Base-by-base conservation (phyloP, 208 protist species). In the Leishmania aethiopica region DNA sequence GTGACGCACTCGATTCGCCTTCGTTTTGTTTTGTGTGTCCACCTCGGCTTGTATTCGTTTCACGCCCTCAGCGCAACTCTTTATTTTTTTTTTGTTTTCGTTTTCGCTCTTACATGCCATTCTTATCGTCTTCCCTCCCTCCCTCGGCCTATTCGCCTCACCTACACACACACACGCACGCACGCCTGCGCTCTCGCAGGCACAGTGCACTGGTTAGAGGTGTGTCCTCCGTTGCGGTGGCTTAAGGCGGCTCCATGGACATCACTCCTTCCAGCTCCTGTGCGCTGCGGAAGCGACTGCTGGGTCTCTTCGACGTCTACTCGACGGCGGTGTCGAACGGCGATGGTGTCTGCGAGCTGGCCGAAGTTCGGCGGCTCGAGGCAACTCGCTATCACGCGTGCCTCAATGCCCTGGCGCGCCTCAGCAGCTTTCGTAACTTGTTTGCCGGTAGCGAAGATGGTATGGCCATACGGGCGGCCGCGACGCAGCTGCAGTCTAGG, bases 401-500 rank as follows among this genome's bases (percentile, higher is more conserved):
- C 25, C 32, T 85, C 25, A 53, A 78, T 47, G 51, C 67, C n/a
- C 62, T 85, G n/a, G 77, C 60, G 11, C 77, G 62, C 1, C 81
- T 74, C 49, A 64, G 70, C 71, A 85, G 40, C 60, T 85, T 85
- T 47, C 77, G 69, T 25, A 75, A 62, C 2, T 37, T 85, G 22
- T 85, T 85, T 40, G 42, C 78, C 25, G 81, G 81, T 28, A 85
- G 45, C 71, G 81, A 85, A 37, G 71, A 70, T 32, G 71, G 78
- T 69, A 55, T 6, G 35, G 81, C 59, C 19, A 81, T 85, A 49
- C 32, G 37, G 1, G 71, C 32, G 0, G 81, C 81, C 7, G 76
- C 71, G 5, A 42, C 59, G 42, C 69, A 85, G 77, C 81, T 85
- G 51, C 81, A 74, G n/a, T 71, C 59, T 3, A 37, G 66, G 32